A percentile compares a stretch with the other conserved stretches of the same genome.
These are phyloP conservation scores for Colletotrichum sp. DNA, from an alignment of 2,329 filamentous ascomycete species.

Conservation along the genomic window DNA sequence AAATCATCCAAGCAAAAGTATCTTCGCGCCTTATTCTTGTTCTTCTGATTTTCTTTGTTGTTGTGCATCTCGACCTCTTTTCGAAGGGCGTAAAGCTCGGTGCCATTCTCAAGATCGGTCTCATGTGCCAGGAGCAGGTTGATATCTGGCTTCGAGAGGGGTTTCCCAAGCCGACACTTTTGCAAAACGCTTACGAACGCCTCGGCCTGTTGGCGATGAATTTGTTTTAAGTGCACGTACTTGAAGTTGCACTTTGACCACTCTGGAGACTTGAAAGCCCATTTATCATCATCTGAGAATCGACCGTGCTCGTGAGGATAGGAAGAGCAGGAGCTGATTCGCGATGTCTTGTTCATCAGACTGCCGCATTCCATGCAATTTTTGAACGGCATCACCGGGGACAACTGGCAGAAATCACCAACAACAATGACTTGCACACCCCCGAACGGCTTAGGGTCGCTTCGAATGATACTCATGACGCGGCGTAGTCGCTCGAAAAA, in stretches of 20 bases:
- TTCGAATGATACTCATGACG: slow-evolving; percentile 33
- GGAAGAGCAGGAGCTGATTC: no score
- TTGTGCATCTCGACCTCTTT: not conserved
- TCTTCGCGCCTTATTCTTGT: not conserved
- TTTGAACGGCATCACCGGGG: not conserved
- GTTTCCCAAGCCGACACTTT: slow-evolving; percentile 54
- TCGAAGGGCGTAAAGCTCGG: not conserved
- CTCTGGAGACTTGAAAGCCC: slow-evolving; percentile 61
- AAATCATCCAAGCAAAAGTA: no score
- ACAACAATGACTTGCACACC: not conserved
- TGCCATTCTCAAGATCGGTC: slow-evolving; percentile 31
- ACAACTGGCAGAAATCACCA: slow-evolving; percentile 4
- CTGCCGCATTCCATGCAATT: not conserved
- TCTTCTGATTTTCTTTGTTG: not conserved
- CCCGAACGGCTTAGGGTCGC: not conserved
- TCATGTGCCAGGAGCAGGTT: slow-evolving; percentile 50
- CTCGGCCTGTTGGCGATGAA: slow-evolving; percentile 62
- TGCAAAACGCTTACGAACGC: slow-evolving; percentile 61
- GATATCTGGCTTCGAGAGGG: slow-evolving; percentile 40
- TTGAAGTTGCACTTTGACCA: slow-evolving; percentile 61
- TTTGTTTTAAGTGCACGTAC: slow-evolving; percentile 56
- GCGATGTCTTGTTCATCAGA: no score
- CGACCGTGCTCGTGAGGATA: not conserved
- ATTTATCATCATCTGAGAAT: slow-evolving; percentile 54
- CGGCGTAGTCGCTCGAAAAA: slow-evolving; percentile 64